Conservation (phyloP, 345 rosid species). For the Brassica incana region DNA sequence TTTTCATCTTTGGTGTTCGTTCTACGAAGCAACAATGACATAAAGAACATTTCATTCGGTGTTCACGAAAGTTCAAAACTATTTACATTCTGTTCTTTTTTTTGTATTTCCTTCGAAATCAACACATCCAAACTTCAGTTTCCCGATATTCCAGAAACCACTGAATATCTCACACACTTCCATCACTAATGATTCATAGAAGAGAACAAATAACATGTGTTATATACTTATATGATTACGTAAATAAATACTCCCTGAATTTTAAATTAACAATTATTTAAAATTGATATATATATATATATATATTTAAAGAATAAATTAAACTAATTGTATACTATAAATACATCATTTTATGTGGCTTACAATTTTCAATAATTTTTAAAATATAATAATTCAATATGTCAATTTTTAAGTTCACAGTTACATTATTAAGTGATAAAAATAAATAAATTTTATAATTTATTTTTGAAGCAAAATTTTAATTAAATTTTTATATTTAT, state of each 20-base stretch:
- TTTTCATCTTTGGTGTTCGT: not conserved
- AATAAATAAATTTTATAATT: not conserved
- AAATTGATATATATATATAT: no score
- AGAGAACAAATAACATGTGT: not conserved
- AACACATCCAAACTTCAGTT: not conserved
- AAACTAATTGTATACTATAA: not conserved
- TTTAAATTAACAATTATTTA: not conserved
- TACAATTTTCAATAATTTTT: not conserved
- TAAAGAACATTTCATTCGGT: not conserved
- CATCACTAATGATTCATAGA: not conserved
- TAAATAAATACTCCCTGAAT: not conserved
- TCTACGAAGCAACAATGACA: not conserved
- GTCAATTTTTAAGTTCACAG: not conserved
- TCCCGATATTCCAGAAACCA: not conserved
- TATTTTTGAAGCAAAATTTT: not conserved
- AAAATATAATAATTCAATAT: not conserved
- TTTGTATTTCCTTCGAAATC: not conserved
- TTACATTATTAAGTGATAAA: not conserved
- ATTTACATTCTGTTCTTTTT: not conserved
- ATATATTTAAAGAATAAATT: not conserved
- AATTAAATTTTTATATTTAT: not conserved
- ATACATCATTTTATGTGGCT: not conserved
- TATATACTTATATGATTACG: not conserved
- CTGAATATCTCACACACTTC: slow-evolving; percentile 4
- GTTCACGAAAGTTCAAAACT: not conserved